phyloP scores from a whole-genome alignment of 176 grass and related monocot species.

The Rhynchospora breviuscula region DNA sequence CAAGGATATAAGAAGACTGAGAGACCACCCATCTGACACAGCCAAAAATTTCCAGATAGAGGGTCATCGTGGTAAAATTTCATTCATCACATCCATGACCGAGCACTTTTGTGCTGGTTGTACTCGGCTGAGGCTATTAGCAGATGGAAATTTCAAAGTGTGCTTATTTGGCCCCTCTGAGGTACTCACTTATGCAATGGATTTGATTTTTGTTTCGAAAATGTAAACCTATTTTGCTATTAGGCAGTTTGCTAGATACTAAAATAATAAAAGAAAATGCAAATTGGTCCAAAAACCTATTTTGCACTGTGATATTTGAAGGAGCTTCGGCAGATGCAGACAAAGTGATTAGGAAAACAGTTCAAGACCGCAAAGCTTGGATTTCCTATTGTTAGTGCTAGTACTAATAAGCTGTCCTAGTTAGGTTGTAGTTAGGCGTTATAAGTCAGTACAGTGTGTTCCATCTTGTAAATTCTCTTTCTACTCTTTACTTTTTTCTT shows the following conservation, averaged over 20 bases:
- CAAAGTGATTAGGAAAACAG: no score
- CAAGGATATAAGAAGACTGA: slow-evolving; percentile 69
- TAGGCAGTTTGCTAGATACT: slow-evolving; percentile 12
- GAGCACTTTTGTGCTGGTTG: slow-evolving; percentile 95
- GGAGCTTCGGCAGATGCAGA: no score
- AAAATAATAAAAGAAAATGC: neutral
- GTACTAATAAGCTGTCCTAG: no score
- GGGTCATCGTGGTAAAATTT: slow-evolving; percentile 75
- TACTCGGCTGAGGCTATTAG: slow-evolving; percentile 79
- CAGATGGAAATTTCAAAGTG: slow-evolving; percentile 98
- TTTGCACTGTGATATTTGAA: no score
- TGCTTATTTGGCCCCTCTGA: slow-evolving; percentile 94
- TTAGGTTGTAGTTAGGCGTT: no score
- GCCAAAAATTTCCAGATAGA: slow-evolving; percentile 93
- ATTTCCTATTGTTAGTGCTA: no score
- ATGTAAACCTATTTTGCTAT: neutral
- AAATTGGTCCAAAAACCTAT: neutral
- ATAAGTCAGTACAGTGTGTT: no score
- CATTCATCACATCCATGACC: slow-evolving; percentile 99
- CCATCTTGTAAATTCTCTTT: no score
- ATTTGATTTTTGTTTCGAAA: slow-evolving; percentile 4
- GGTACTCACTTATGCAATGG: slow-evolving; percentile 38
- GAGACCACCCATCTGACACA: slow-evolving; percentile 81
- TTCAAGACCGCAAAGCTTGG: no score
- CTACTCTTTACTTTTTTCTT: no score